Percentiles rank a stretch among this genome's conserved stretches.
Conservation (phyloP, 2,329 filamentous ascomycete genomes). For the Podosphaera fusca region DNA sequence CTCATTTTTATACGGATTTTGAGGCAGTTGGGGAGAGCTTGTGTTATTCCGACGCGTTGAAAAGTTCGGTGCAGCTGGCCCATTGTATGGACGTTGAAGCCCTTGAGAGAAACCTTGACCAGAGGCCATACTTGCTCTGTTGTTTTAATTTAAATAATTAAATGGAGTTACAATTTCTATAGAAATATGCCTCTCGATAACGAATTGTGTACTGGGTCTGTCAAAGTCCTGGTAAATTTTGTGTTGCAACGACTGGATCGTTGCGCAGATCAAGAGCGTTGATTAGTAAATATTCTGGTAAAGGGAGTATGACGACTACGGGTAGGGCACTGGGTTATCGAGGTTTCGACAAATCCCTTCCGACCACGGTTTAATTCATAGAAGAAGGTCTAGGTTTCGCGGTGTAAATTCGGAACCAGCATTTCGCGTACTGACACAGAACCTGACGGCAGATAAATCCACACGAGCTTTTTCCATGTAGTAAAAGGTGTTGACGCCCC, state of each 20-base stretch:
- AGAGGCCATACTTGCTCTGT: constrained; percentile 12
- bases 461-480: background rate
- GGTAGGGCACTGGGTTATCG: background rate
- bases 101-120: constrained; percentile 14
- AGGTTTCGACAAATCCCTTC: background rate
- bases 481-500: background rate
- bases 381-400: background rate
- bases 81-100: constrained; percentile 14
- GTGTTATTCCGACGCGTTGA: constrained; percentile 11
- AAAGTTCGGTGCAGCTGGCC: constrained; percentile 11
- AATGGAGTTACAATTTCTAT: background rate
- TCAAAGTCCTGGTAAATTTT: background rate
- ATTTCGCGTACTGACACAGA: background rate
- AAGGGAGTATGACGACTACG: background rate
- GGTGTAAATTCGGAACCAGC: background rate
- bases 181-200: background rate
- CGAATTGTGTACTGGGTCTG: background rate
- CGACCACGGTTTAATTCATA: background rate
- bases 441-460: background rate
- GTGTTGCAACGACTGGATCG: background rate
- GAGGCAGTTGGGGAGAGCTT: constrained; percentile 33
- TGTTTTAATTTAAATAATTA: background rate
- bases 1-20: constrained; percentile 20
- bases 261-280: background rate
- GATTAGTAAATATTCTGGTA: background rate